Evolutionary conservation across 2,329 filamentous ascomycete genomes (phyloP), one percentile per base, ranked within the genome.

Genomic region (Colletotrichum simmondsii): DNA sequence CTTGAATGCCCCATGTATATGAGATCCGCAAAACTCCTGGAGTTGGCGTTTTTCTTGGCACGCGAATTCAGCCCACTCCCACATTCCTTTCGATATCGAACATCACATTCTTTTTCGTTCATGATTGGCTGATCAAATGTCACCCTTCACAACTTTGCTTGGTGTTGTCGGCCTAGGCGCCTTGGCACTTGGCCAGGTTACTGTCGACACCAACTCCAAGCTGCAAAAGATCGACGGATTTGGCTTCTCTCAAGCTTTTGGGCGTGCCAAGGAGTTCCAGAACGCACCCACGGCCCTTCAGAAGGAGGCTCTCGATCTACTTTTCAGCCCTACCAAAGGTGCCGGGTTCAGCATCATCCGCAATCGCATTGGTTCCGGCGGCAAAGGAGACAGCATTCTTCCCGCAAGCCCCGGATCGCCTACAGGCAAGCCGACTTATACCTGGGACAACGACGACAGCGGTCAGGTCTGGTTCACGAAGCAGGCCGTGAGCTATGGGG

Each of bases 391-490:
- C 26, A 80, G 80, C 22, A 86, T 89, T 73, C 78, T 84, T 54
- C 86, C 86, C 2, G 83, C 77, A 49, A 84, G 78, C 66, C 85
- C 86, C 1, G 86, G 86, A 2, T 80, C 80, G 3, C 83, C 86
- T 1, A 79, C 74, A 2, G 82, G 79, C 4, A 78, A 78, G 22
- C 85, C 86, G 0, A 77, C 81, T 12, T 89, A 88, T 67, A 76
- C 79, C 12, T 87, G 85, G 81, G 85, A 87, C 72, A 79, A 79
- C 10, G 83, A 86, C 63, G 85, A 88, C 67, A 78, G 80, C 14
- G 85, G 86, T 7, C 88, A 90, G 79, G 78, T 90, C 16, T 89
- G 83, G 79, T 80, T 90, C 52, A 84, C 85, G 8, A 82, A 89
- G 78, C 81, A 87, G 77, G 88, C 87, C 1, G 77, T 81, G 49